Conservation (phyloP, 2,329 filamentous ascomycete species). For the Stylonectria norvegica region DNA sequence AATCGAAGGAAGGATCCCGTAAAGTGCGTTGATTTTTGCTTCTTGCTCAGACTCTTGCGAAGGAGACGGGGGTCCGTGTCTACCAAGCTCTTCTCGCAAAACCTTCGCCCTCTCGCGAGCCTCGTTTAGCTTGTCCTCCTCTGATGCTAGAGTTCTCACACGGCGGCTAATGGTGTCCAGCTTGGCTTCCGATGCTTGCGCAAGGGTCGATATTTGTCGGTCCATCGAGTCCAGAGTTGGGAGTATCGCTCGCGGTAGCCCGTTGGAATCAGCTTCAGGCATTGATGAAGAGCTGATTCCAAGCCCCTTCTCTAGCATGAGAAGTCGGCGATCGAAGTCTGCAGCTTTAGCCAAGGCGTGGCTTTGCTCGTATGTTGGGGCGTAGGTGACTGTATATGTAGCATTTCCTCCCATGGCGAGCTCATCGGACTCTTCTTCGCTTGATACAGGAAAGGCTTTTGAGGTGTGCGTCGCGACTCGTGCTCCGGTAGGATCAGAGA, state of each 20-base stretch:
- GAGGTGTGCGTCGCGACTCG: constrained; percentile 10
- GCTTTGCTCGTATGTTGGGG: constrained; percentile 61
- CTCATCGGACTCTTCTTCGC: constrained; percentile 19
- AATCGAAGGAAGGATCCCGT: constrained; percentile 83
- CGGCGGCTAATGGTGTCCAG: constrained; percentile 69
- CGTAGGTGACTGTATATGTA: constrained; percentile 64
- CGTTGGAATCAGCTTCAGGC: constrained; percentile 57
- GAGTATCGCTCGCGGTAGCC: constrained; percentile 66
- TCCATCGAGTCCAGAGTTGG: constrained; percentile 79
- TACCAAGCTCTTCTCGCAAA: constrained; percentile 56
- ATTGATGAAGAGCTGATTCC: constrained; percentile 71
- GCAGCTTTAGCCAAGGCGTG: constrained; percentile 76
- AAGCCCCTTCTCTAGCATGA: constrained; percentile 74
- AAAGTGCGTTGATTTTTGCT: constrained; percentile 86
- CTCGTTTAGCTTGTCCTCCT: constrained; percentile 70
- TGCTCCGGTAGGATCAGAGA: constrained; percentile 40
- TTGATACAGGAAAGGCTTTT: constrained; percentile 8
- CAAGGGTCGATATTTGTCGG: constrained; percentile 73
- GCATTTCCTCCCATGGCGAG: constrained; percentile 31
- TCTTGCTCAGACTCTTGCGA: constrained; percentile 64
- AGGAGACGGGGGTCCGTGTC: constrained; percentile 41
- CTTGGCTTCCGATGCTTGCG: constrained; percentile 67
- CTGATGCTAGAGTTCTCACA: constrained; percentile 66
- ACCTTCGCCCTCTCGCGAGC: constrained; percentile 59
- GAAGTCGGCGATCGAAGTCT: constrained; percentile 80